Conservation (phyloP, 192 early-diverging fungal genomes). For the Rhizoclosmatium globosum region DNA sequence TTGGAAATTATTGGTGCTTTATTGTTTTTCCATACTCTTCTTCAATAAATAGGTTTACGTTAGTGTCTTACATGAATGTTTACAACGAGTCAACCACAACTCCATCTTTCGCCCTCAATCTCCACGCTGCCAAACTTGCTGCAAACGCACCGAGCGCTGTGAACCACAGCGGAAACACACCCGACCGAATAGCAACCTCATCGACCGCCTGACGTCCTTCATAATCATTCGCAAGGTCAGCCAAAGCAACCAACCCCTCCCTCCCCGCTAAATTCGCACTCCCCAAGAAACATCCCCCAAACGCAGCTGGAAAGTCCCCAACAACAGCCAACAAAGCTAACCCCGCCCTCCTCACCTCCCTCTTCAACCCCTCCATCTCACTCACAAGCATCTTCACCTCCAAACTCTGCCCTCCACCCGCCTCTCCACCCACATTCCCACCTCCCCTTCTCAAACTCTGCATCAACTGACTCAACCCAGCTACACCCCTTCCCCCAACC, state of each 20-base stretch:
- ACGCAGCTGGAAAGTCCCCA: conserved; percentile 1
- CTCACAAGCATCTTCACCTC: conserved; percentile 16
- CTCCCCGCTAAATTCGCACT: neutral
- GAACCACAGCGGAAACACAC: conserved; percentile 3
- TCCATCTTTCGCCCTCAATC: neutral
- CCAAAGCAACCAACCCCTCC: neutral
- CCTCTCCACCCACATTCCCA: neutral
- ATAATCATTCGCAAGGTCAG: neutral
- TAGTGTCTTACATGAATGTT: neutral
- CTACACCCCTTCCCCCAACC: neutral
- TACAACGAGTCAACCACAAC: conserved; percentile 16
- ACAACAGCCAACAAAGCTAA: conserved; percentile 9
- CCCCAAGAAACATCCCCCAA: neutral
- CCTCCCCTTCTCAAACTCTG: neutral
- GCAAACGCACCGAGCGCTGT: neutral
- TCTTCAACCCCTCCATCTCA: conserved; percentile 17
- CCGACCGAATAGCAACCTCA: neutral
- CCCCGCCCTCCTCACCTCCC: neutral
- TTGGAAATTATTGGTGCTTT: neutral
- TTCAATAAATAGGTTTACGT: neutral
- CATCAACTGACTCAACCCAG: neutral
- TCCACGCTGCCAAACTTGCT: conserved; percentile 11
- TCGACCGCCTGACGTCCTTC: neutral
- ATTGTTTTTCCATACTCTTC: neutral
- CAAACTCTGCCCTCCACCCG: neutral